These are phyloP conservation scores for Pichiaceae sp. DNA, from an alignment of 1,139 yeast species.

Conservation along the genomic window DNA sequence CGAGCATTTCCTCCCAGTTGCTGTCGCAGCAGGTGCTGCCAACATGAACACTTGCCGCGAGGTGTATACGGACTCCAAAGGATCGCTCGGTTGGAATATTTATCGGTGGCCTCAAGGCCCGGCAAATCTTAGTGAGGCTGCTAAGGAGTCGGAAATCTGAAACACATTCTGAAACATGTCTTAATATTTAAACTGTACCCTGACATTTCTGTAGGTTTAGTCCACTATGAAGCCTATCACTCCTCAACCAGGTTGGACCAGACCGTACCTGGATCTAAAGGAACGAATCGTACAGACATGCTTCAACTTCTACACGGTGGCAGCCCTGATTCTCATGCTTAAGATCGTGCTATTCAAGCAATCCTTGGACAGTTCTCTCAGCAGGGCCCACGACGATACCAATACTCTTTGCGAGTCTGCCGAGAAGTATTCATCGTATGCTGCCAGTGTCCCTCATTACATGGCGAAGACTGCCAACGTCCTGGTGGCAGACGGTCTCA, in stretches of 20 bases:
- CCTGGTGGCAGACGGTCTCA: conserved; percentile 37
- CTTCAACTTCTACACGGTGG: conserved; percentile 47
- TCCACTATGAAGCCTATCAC: not conserved
- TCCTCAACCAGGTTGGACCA: conserved; percentile 1
- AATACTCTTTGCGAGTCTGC: conserved; percentile 35
- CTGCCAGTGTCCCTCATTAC: conserved; percentile 47
- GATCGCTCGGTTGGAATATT: conserved; percentile 61
- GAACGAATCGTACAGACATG: conserved; percentile 53
- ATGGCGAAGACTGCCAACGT: conserved; percentile 46
- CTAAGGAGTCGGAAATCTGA: not conserved
- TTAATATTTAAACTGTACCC: too few relatives aligned
- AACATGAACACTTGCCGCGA: conserved; percentile 31
- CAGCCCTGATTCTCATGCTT: conserved; percentile 35
- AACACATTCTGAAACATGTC: not conserved
- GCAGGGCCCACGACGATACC: conserved; percentile 28
- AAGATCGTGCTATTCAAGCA: conserved; percentile 42
- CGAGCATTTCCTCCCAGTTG: conserved; percentile 66
- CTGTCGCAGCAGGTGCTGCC: conserved; percentile 59
- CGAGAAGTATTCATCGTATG: conserved; percentile 35
- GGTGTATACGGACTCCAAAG: conserved; percentile 35
- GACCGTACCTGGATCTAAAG: conserved; percentile 31
- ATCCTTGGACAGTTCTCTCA: conserved; percentile 33
- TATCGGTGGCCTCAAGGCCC: conserved; percentile 31
- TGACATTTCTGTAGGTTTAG: too few relatives aligned
- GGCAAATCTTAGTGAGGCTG: not conserved